phyloP scores from a whole-genome alignment of 2,329 filamentous ascomycete genomes.

The Endocalyx cinctus region DNA sequence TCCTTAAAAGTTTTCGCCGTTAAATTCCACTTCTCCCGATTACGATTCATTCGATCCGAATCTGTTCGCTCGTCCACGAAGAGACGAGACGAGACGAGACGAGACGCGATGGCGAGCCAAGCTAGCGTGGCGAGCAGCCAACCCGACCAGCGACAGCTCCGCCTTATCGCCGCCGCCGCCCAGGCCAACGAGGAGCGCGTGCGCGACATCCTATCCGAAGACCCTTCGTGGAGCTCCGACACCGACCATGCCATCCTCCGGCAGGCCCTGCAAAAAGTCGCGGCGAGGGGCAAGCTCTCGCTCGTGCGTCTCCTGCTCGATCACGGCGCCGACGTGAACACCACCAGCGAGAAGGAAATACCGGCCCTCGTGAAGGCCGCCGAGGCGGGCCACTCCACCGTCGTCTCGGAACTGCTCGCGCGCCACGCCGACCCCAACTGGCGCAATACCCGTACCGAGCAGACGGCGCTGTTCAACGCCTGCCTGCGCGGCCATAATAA shows the following conservation, averaged over 20 bases:
- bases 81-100: too few relatives aligned
- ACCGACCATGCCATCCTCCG: conserved; percentile 32
- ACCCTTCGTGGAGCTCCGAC: conserved; percentile 27
- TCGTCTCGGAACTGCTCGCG: conserved; percentile 29
- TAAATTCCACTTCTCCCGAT: too few relatives aligned
- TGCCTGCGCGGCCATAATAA: conserved; percentile 29
- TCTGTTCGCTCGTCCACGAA: too few relatives aligned
- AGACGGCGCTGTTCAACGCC: conserved; percentile 34
- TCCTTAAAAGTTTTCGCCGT: too few relatives aligned
- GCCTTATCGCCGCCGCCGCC: conserved; percentile 31
- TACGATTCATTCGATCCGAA: too few relatives aligned
- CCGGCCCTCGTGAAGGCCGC: conserved; percentile 34
- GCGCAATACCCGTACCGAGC: conserved; percentile 24
- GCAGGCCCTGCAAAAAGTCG: conserved; percentile 33
- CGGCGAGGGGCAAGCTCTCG: conserved; percentile 29
- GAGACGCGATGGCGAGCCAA: conserved; percentile 24
- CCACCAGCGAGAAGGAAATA: conserved; percentile 28
- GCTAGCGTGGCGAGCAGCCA: conserved; percentile 33
- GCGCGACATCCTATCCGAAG: conserved; percentile 30
- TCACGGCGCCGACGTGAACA: conserved; percentile 32
- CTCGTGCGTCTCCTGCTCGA: conserved; percentile 33
- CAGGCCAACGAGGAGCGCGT: conserved; percentile 33
- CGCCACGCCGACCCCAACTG: conserved; percentile 29
- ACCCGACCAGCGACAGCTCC: conserved; percentile 32
- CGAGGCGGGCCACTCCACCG: conserved; percentile 29